These are phyloP conservation scores for Wickerhamiella bombiphila DNA, from an alignment of 805 yeast genomes.

Conservation along the genomic window DNA sequence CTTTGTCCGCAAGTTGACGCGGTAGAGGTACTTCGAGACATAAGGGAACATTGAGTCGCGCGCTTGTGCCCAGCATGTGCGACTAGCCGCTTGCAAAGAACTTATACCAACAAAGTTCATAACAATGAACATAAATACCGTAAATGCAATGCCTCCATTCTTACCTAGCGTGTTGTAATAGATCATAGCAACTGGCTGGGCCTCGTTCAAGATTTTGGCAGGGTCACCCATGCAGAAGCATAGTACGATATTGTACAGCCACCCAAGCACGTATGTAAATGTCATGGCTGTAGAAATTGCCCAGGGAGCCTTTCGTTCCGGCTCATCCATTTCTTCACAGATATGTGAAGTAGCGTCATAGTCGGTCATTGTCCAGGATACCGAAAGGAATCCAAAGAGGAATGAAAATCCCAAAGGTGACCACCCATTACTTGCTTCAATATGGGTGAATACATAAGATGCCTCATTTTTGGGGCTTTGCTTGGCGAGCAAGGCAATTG, in stretches of 20 bases:
- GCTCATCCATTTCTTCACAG: slow-evolving; percentile 50
- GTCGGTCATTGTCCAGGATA: slow-evolving; percentile 49
- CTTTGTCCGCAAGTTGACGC: slow-evolving; percentile 36
- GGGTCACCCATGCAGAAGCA: slow-evolving; percentile 23
- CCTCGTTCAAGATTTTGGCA: slow-evolving; percentile 11
- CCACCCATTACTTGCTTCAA: slow-evolving; percentile 39
- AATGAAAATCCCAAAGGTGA: slow-evolving; percentile 40
- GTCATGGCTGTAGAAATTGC: slow-evolving; percentile 39
- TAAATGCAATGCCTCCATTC: slow-evolving; percentile 48
- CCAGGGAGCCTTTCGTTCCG: slow-evolving; percentile 40
- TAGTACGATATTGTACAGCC: slow-evolving; percentile 22
- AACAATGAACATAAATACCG: slow-evolving; percentile 43
- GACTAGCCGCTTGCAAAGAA: slow-evolving; percentile 45
- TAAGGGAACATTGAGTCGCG: slow-evolving; percentile 60
- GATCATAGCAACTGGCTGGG: slow-evolving; percentile 51
- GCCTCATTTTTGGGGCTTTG: slow-evolving; percentile 35
- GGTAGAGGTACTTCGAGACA: slow-evolving; percentile 23
- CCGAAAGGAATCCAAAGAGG: slow-evolving; percentile 34
- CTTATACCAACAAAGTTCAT: slow-evolving; percentile 56
- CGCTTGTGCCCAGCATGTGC: slow-evolving; percentile 65
- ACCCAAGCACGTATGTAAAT: slow-evolving; percentile 22
- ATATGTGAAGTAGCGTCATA: slow-evolving; percentile 64
- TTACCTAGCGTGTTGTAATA: slow-evolving; percentile 49
- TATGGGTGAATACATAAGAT: slow-evolving; percentile 33
- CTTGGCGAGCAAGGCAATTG: slow-evolving; percentile 39